Percentiles rank a stretch among this genome's conserved stretches.
Evolutionary conservation across 1,139 yeast species (phyloP).

Genomic region (Candida frijolesensis): DNA sequence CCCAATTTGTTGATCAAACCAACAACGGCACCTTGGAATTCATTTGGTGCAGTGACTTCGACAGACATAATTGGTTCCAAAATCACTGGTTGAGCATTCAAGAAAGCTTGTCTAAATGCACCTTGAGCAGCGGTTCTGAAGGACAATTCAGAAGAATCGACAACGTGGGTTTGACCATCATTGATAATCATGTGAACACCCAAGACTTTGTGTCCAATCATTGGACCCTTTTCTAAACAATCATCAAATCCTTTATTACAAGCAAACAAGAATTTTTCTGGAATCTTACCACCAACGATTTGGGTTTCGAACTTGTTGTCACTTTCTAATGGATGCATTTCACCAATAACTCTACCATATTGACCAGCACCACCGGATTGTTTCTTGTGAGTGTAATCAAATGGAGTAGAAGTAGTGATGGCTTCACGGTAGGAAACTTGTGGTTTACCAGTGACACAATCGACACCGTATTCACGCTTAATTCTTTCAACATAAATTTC

Average conservation of each 20-base stretch:
- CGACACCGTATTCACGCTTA: constrained; percentile 95
- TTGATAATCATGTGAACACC: constrained; percentile 92
- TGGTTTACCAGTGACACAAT: constrained; percentile 94
- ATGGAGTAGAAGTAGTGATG: constrained; percentile 68
- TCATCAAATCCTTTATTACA: constrained; percentile 97
- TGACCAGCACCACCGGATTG: constrained; percentile 99
- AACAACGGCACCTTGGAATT: constrained; percentile 92
- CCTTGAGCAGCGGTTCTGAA: constrained; percentile 90
- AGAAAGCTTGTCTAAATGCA: constrained; percentile 91
- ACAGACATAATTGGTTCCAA: constrained; percentile 97
- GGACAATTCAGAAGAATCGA: constrained; percentile 94
- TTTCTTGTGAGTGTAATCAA: constrained; percentile 94
- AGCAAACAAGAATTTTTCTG: constrained; percentile 92
- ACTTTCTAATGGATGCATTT: constrained; percentile 64
- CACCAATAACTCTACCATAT: constrained; percentile 95
- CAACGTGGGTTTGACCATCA: constrained; percentile 98
- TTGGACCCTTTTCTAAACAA: constrained; percentile 93
- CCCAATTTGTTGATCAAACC: constrained; percentile 89
- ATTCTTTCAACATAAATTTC: constrained; percentile 98
- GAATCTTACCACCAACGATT: constrained; percentile 95
- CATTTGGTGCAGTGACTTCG: constrained; percentile 90
- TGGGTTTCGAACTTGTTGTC: constrained; percentile 79
- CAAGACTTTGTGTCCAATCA: constrained; percentile 89
- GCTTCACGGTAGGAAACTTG: constrained; percentile 98
- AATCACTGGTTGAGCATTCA: constrained; percentile 81